Conservation (phyloP, 306 rosid genomes). For the Heteromeles arbutifolia region DNA sequence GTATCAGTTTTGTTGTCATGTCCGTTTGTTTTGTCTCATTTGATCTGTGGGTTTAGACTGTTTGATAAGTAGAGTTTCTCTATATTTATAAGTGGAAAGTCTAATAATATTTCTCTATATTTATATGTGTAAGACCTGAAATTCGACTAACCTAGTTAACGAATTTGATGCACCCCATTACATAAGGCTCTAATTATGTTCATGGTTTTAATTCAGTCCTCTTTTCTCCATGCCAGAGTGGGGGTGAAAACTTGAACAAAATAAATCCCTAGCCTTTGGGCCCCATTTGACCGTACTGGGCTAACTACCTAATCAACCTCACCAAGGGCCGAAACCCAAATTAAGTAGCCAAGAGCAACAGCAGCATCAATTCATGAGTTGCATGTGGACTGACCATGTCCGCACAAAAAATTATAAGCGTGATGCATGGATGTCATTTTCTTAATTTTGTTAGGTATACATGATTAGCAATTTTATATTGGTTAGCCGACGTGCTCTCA, state of each 20-base stretch:
- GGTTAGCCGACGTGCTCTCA: neutral
- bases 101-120: too few species aligned
- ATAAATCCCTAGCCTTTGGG: neutral
- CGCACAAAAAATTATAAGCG: neutral
- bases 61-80: too few species aligned
- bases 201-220: too few species aligned
- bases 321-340: neutral
- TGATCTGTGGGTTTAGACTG: too few species aligned
- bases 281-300: neutral
- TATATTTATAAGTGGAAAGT: too few species aligned
- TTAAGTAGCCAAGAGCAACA: neutral
- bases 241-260: neutral
- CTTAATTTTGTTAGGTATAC: neutral
- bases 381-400: conserved; percentile 1
- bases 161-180: neutral
- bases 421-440: neutral
- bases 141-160: too few species aligned
- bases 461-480: neutral
- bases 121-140: too few species aligned
- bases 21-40: too few species aligned
- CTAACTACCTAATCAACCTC: too few species aligned
- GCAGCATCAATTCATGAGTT: neutral
- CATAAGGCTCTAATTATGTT: too few species aligned
- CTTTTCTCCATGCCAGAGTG: neutral
- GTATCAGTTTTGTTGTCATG: too few species aligned